Evolutionary conservation across 768 basidiomycete genomes (phyloP).

Genomic region (Boletus rubescentipes): DNA sequence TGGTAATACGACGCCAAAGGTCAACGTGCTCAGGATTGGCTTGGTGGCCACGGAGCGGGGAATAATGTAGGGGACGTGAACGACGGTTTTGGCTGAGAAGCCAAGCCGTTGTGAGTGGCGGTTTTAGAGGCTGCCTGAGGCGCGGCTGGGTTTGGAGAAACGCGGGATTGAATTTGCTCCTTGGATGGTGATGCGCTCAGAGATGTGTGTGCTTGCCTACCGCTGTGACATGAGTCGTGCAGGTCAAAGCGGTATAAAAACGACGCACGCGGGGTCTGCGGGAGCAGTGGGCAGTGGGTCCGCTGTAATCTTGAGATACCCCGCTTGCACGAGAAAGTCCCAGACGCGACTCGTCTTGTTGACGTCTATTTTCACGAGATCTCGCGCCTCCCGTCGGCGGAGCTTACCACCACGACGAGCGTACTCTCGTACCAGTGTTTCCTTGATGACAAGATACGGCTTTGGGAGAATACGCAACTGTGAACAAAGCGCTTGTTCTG

Average conservation of each 20-base stretch:
- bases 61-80: conserved; percentile 26
- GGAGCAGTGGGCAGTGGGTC: conserved; percentile 41
- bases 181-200: conserved; percentile 28
- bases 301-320: conserved; percentile 70
- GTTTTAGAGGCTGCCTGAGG: conserved; percentile 7
- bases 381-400: conserved; percentile 83
- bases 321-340: conserved; percentile 89
- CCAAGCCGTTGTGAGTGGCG: conserved; percentile 17
- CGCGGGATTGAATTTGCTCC: conserved; percentile 16
- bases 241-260: not conserved
- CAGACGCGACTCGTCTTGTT: conserved; percentile 91
- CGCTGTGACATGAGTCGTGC: not conserved
- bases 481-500: conserved; percentile 87
- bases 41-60: conserved; percentile 22
- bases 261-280: conserved; percentile 38
- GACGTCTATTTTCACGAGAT: conserved; percentile 89
- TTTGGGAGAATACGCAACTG: conserved; percentile 89
- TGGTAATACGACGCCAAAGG: not conserved
- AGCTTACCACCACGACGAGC: conserved; percentile 86
- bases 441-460: conserved; percentile 95
- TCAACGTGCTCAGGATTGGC: conserved; percentile 9
- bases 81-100: conserved; percentile 16
- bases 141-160: conserved; percentile 19
- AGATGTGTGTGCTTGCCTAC: conserved; percentile 15
- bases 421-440: conserved; percentile 91